A percentile compares a stretch with the other conserved stretches of the same genome.
Conservation (phyloP, 768 basidiomycete genomes). For the Clathrus columnatus region DNA sequence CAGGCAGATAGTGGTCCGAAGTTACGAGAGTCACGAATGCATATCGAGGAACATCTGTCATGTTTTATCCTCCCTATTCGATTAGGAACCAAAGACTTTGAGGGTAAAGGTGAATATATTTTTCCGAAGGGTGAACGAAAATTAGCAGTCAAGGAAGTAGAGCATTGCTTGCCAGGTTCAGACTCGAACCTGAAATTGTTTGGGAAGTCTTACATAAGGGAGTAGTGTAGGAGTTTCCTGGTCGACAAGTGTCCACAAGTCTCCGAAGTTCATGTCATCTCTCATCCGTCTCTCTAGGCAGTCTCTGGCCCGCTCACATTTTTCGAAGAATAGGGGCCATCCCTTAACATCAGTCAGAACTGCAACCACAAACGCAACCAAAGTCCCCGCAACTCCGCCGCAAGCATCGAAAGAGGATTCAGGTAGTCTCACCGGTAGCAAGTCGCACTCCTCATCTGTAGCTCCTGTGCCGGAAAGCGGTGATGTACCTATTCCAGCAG, state of each 20-base stretch:
- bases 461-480: constrained; percentile 16
- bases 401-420: neutral
- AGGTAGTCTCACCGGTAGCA: neutral
- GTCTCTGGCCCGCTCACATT: neutral
- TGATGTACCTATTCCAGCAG: constrained; percentile 61
- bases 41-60: constrained; percentile 30
- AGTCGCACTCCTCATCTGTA: constrained; percentile 2
- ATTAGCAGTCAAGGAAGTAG: neutral
- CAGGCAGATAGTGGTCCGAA: constrained; percentile 86
- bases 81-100: neutral
- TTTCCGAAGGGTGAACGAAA: neutral
- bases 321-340: too few relatives aligned
- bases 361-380: constrained; percentile 2
- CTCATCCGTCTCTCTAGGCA: neutral
- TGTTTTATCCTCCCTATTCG: neutral
- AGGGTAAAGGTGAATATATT: neutral
- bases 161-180: neutral
- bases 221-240: neutral
- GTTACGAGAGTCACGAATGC: constrained; percentile 92
- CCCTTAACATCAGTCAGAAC: neutral
- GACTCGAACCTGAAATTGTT: neutral
- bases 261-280: neutral
- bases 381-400: neutral
- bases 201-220: neutral
- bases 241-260: neutral